A percentile compares a stretch with the other conserved stretches of the same genome.
These are phyloP conservation scores for Microstroma glucosiphilum DNA, from an alignment of 1,284 basidiomycete genomes.

Conservation along the genomic window DNA sequence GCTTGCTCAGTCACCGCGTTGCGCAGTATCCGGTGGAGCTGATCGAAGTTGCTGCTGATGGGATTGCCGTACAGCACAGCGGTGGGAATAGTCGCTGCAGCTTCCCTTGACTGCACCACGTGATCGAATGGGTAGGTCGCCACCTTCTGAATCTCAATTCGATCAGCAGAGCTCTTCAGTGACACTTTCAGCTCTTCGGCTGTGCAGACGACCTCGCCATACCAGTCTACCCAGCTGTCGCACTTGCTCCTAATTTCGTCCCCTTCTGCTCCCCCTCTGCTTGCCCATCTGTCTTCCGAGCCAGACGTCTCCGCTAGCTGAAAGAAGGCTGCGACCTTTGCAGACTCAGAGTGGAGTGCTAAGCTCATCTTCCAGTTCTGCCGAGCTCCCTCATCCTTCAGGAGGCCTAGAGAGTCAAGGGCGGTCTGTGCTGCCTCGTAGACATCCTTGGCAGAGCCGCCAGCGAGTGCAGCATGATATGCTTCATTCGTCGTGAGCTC, in stretches of 20 bases:
- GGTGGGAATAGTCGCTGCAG: background rate
- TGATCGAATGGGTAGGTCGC: constrained; percentile 25
- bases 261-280: background rate
- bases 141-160: background rate
- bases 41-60: constrained; percentile 28
- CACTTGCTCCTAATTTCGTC: constrained; percentile 14
- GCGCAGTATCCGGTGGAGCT: constrained; percentile 28
- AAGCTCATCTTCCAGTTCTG: constrained; percentile 32
- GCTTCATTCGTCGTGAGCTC: background rate
- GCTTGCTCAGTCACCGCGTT: constrained; percentile 10
- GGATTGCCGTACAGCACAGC: constrained; percentile 43
- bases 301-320: constrained; percentile 30
- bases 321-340: constrained; percentile 37
- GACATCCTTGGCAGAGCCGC: constrained; percentile 9
- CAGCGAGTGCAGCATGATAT: constrained; percentile 2
- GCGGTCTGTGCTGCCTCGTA: constrained; percentile 8
- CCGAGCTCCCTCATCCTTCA: constrained; percentile 6
- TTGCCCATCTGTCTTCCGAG: constrained; percentile 10
- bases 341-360: constrained; percentile 31
- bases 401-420: constrained; percentile 9
- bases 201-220: constrained; percentile 28
- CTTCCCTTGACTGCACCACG: constrained; percentile 9
- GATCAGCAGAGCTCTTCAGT: background rate
- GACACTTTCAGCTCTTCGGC: constrained; percentile 20
- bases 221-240: constrained; percentile 30